Percentiles rank a stretch among this genome's conserved stretches.
Conservation (phyloP, 2,329 filamentous ascomycete species). For the Sphaerulina vaccinii region DNA sequence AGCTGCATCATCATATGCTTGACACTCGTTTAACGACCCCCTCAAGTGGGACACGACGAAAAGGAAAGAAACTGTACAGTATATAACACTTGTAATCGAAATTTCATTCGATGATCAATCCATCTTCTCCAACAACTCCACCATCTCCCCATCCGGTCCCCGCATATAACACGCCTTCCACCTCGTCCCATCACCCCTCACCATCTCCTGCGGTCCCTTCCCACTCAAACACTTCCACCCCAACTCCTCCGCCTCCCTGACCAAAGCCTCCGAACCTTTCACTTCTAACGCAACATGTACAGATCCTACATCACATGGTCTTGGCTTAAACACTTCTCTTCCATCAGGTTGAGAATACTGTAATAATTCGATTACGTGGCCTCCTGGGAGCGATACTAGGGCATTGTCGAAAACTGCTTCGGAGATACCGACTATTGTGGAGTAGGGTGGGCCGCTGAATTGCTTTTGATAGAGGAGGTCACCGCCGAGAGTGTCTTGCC, state of each 20-base stretch:
- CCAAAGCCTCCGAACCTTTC: slow-evolving; percentile 4
- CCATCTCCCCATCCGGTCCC: slow-evolving; percentile 12
- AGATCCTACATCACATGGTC: slow-evolving; percentile 13
- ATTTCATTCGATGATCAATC: no score
- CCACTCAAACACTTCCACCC: slow-evolving; percentile 7
- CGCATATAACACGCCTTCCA: slow-evolving; percentile 7
- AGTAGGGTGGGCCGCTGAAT: background rate
- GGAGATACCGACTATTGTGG: slow-evolving; percentile 6
- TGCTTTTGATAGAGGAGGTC: slow-evolving; percentile 9
- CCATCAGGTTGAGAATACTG: slow-evolving; percentile 9
- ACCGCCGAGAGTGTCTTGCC: slow-evolving; percentile 13
- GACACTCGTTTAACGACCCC: background rate
- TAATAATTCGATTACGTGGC: slow-evolving; percentile 9
- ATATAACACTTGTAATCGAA: no score
- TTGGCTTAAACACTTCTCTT: slow-evolving; percentile 3
- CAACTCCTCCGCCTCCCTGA: slow-evolving; percentile 2
- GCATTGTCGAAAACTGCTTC: slow-evolving; percentile 10
- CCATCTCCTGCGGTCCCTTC: background rate
- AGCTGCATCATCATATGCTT: background rate
- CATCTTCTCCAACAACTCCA: slow-evolving; percentile 15
- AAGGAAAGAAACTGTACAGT: no score
- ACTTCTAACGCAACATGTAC: slow-evolving; percentile 18
- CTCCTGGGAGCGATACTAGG: slow-evolving; percentile 6
- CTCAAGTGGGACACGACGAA: no score
- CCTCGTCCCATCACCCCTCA: slow-evolving; percentile 5